Base-by-base conservation (phyloP, 768 basidiomycete genomes). In the Lactarius indigo region DNA sequence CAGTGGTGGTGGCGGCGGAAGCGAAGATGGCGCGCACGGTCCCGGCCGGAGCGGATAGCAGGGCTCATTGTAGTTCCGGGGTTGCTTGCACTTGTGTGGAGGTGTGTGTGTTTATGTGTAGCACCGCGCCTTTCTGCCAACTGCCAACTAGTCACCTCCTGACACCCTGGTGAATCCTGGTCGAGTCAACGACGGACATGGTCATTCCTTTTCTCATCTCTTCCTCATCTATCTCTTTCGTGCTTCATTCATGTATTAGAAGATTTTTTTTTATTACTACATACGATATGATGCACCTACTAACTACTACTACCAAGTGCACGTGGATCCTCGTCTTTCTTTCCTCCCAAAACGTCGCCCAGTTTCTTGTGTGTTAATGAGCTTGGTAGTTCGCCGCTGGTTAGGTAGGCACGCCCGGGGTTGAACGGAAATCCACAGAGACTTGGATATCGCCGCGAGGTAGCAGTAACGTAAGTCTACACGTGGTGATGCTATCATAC, bases 11-110 rank as follows among this genome's bases (percentile, higher is more conserved):
- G 55, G 55, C 17, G 55, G 55, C 12, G 30, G 30, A 35, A 44
- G 54, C 33, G 66, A 68, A 56, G 66, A 59, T 10, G 35, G 28
- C 3, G n/a, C 58, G 26, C 66, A 39, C 56, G 62, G 58, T 28
- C 23, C 65, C 6, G n/a, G 52, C 26, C 58, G 66, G 31, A 28
- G 42, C 18, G 50, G 57, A 17, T 68, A 68, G 57, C 52, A 30
- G 55, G 28, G 37, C 28, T 12, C 23, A 30, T 7, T 26, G n/a
- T 23, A 52, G 37, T 35, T n/a, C 33, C 39, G 26, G 30, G 39
- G n/a, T 39, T 18, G 39, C 31, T 23, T 57, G 9, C 33, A 28
- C n/a, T 20, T 52, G 33, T 54, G 52, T n/a, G 20, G 7, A 4
- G 1, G n/a, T 52, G 50, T 28, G 47, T 5, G 42, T 7, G 18